Percentiles rank a stretch among this genome's conserved stretches.
phyloP scores from a whole-genome alignment of 2,329 filamentous ascomycete genomes.

The Neobulgaria alba region DNA sequence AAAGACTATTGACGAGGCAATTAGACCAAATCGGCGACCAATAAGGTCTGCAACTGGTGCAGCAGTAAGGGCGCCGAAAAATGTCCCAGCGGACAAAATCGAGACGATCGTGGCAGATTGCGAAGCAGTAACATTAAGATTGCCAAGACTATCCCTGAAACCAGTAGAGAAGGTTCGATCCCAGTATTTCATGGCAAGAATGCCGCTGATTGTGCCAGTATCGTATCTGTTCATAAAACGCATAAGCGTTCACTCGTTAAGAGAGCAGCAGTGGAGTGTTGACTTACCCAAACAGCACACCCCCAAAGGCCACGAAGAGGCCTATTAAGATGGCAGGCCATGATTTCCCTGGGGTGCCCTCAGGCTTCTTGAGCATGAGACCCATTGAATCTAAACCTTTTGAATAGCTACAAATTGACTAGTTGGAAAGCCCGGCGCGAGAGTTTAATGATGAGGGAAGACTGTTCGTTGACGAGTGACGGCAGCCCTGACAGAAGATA shows the following conservation, averaged over 20 bases:
- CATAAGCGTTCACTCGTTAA: no score
- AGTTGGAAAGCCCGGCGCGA: no score
- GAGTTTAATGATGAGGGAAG: no score
- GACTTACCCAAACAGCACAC: constrained; percentile 52
- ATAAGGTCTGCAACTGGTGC: constrained; percentile 55
- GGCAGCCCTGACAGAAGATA: no score
- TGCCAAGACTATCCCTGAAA: constrained; percentile 35
- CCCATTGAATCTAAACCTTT: no score
- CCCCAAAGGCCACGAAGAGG: constrained; percentile 53
- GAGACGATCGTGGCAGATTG: constrained; percentile 60
- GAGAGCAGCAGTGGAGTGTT: no score
- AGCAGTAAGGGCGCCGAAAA: constrained; percentile 60
- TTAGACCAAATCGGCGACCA: constrained; percentile 56
- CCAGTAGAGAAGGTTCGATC: constrained; percentile 44
- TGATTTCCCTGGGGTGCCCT: constrained; percentile 45
- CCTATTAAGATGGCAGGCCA: constrained; percentile 55
- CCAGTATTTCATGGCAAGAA: constrained; percentile 49
- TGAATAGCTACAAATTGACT: no score
- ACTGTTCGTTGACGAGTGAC: no score
- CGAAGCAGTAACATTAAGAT: constrained; percentile 40
- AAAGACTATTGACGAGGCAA: constrained; percentile 55
- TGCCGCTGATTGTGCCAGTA: constrained; percentile 50
- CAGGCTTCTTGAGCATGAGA: constrained; percentile 37
- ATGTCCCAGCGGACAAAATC: constrained; percentile 71
- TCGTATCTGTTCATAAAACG: no score